phyloP scores from a whole-genome alignment of 208 protist genomes.

The Trypanosoma boissoni region DNA sequence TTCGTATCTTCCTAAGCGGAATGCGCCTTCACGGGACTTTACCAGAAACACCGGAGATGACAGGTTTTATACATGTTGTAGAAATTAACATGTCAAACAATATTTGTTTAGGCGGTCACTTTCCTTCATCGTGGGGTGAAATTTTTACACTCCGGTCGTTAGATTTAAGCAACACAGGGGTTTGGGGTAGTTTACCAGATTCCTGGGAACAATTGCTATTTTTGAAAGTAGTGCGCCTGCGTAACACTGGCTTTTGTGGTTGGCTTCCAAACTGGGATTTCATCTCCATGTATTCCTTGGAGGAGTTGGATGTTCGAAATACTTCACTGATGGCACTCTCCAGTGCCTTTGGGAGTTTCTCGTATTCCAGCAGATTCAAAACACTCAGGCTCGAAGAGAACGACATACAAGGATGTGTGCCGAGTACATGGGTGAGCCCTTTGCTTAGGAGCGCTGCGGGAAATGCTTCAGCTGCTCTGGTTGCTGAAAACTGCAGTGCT shows the following conservation, averaged over 20 bases:
- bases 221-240: slow-evolving; percentile 22
- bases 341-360: slow-evolving; percentile 25
- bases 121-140: slow-evolving; percentile 27
- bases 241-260: slow-evolving; percentile 33
- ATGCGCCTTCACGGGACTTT: background rate
- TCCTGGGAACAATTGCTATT: slow-evolving; percentile 25
- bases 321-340: slow-evolving; percentile 25
- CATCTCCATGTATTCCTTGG: slow-evolving; percentile 18
- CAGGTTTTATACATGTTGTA: slow-evolving; percentile 15
- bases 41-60: background rate
- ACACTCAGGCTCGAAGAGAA: slow-evolving; percentile 21
- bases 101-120: slow-evolving; percentile 23
- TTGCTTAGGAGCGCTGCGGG: background rate
- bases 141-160: slow-evolving; percentile 26
- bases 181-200: slow-evolving; percentile 30
- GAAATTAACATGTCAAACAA: slow-evolving; percentile 33
- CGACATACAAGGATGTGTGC: slow-evolving; percentile 27
- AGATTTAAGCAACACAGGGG: slow-evolving; percentile 24
- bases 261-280: slow-evolving; percentile 29
- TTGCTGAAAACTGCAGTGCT: background rate
- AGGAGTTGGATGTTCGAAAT: slow-evolving; percentile 23
- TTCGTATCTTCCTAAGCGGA: background rate
- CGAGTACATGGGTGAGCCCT: background rate
- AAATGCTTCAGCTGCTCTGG: background rate
- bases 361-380: background rate